These are phyloP conservation scores for Pseudognaphalium luteoalbum DNA, from an alignment of 129 eudicot genomes.

Conservation along the genomic window DNA sequence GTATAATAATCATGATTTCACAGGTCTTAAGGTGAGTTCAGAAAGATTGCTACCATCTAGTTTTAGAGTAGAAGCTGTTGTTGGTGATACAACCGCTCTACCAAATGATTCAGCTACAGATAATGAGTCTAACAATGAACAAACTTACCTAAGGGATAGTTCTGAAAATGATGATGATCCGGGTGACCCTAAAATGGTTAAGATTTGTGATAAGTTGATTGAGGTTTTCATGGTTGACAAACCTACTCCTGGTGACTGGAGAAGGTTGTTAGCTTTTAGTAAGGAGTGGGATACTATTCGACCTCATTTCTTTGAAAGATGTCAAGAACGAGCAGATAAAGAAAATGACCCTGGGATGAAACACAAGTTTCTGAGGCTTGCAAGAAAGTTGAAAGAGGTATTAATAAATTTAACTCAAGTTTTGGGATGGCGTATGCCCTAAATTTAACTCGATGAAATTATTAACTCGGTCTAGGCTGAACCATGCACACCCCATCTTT, in stretches of 20 bases:
- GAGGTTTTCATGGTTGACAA: conserved; percentile 90
- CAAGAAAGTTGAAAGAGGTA: conserved; percentile 94
- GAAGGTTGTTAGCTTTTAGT: conserved; percentile 79
- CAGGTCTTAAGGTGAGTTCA: conserved; percentile 44
- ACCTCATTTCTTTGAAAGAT: conserved; percentile 73
- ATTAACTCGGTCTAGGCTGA: not conserved
- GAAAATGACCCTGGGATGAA: conserved; percentile 74
- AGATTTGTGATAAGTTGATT: conserved; percentile 76
- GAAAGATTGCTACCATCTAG: conserved; percentile 33
- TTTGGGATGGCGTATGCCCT: too few species aligned
- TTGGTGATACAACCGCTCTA: conserved; percentile 44
- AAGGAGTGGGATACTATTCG: conserved; percentile 65
- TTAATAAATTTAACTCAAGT: not conserved
- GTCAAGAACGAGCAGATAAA: conserved; percentile 71
- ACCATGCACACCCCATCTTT: too few species aligned
- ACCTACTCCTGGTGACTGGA: conserved; percentile 88
- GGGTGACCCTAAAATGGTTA: conserved; percentile 55
- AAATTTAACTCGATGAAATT: not conserved
- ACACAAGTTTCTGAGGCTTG: conserved; percentile 65
- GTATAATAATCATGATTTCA: not conserved
- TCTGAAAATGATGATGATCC: conserved; percentile 32
- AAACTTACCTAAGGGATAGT: conserved; percentile 27
- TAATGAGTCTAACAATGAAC: conserved; percentile 1
- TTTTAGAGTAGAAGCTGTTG: conserved; percentile 33
- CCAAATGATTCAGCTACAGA: conserved; percentile 38